Base-by-base conservation (phyloP, 2,329 filamentous ascomycete genomes). In the Rhinocladiella similis region DNA sequence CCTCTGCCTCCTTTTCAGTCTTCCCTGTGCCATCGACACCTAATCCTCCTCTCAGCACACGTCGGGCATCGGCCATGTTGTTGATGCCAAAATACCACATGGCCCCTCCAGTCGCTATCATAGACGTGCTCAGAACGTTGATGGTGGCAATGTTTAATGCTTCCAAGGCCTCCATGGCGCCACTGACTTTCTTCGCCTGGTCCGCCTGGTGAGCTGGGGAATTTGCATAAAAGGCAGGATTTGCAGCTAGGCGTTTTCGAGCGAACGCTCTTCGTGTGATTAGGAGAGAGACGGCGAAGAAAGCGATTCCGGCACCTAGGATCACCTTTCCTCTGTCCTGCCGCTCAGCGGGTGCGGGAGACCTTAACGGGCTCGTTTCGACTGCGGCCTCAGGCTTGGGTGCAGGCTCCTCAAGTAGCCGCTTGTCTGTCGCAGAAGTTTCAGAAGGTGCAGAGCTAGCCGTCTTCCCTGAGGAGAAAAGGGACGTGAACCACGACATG, bases 91-190 rank as follows among this genome's bases (percentile, higher is more conserved):
- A 83, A 1, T 84, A 86, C 80, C 88, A 96, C 60, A 90, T 78
- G 10, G 86, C 72, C 0, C 88, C 91, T 3, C 93, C 94, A 0
- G 83, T 80, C 7, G 82, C 74, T 80, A 95, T 84, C 70, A 96
- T 84, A 1, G 81, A 86, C 48, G 94, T 83, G 65, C 86, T 89
- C 29, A 86, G 68, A 12, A 94, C 90, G 66, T 96, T 96, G 65
- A 97, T 80, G 0, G 92, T 96, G 0, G 93, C 94, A 35, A 97
- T 77, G 47, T 87, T 89, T 19, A 99, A 77, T 0, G 93, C 93
- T 72, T 96, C 89, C 33, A 88, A 74, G 1, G 93, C 93, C 61
- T 97, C 87, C 38, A 88, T 70, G 1, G 84, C 80, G 6, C 86
- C 85, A 67, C 87, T 87, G 25, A 84, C 79, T 43, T 72, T 69